phyloP scores from a whole-genome alignment of 495 filamentous ascomycete species.

The Extremus antarcticus region DNA sequence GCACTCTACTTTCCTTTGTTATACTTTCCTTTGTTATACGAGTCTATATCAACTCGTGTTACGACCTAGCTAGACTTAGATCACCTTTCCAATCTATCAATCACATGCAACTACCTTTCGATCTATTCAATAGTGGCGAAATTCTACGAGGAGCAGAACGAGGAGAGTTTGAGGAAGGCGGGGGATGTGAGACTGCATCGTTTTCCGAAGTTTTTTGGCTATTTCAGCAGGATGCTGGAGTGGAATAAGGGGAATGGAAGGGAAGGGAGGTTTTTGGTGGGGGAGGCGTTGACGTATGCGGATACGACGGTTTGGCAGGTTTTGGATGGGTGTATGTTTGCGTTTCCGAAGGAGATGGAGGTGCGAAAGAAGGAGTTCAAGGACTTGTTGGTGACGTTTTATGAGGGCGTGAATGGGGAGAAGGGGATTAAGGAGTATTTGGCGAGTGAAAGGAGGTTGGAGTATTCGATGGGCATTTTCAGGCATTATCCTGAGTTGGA shows the following conservation, averaged over 20 bases:
- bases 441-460: constrained; percentile 43
- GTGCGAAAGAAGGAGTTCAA: constrained; percentile 38
- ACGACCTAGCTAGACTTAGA: too few species aligned
- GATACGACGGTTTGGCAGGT: constrained; percentile 61
- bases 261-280: constrained; percentile 48
- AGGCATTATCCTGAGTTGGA: constrained; percentile 55
- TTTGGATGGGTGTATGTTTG: constrained; percentile 40
- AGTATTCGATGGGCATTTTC: constrained; percentile 48
- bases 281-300: constrained; percentile 48
- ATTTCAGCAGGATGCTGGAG: constrained; percentile 51
- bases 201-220: constrained; percentile 54
- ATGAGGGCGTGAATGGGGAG: constrained; percentile 43
- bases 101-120: too few species aligned
- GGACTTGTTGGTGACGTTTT: constrained; percentile 42
- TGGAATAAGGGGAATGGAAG: constrained; percentile 36
- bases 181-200: constrained; percentile 44
- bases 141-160: constrained; percentile 61
- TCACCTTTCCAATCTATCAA: too few species aligned
- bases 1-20: too few species aligned
- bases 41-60: too few species aligned
- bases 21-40: too few species aligned
- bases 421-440: constrained; percentile 50
- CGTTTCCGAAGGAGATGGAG: constrained; percentile 52
- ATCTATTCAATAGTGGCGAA: too few species aligned
- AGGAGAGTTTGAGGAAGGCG: constrained; percentile 40